Conservation (phyloP, 306 rosid genomes). For the Ormosia emarginata region DNA sequence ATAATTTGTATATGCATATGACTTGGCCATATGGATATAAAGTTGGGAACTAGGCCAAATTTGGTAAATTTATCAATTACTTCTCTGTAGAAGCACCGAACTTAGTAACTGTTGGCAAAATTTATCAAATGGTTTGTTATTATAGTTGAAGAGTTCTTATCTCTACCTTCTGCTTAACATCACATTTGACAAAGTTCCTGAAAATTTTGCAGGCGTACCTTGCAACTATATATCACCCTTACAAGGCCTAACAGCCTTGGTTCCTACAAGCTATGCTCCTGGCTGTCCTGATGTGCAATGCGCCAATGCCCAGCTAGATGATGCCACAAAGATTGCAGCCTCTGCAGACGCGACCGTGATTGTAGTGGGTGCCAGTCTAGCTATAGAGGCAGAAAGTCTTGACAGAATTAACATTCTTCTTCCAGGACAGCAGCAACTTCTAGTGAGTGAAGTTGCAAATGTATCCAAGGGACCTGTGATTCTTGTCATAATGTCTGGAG, state of each 20-base stretch:
- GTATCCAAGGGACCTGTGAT: constrained; percentile 88
- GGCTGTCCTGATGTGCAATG: constrained; percentile 84
- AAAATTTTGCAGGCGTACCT: constrained; percentile 67
- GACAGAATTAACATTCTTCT: constrained; percentile 73
- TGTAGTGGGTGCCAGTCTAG: constrained; percentile 69
- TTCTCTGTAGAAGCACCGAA: not conserved
- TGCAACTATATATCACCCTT: constrained; percentile 79
- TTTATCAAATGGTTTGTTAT: not conserved
- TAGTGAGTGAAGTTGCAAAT: constrained; percentile 72
- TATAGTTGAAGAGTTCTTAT: not conserved
- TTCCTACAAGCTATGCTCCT: constrained; percentile 57
- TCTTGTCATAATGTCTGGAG: constrained; percentile 95
- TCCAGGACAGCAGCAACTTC: constrained; percentile 82
- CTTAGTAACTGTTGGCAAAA: not conserved
- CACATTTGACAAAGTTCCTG: not conserved
- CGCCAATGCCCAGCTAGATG: constrained; percentile 54
- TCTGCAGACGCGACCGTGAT: constrained; percentile 91
- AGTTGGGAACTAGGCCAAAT: not conserved
- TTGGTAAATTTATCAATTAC: not conserved
- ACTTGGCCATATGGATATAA: not conserved
- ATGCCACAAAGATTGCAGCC: constrained; percentile 65
- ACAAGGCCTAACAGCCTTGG: constrained; percentile 76
- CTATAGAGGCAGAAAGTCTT: constrained; percentile 82
- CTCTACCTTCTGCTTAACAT: not conserved
- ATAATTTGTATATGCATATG: not conserved